Evolutionary conservation across 139 green algal genomes (phyloP), one percentile per base, ranked within the genome.

Genomic region (Edaphochlamys debaryana): DNA sequence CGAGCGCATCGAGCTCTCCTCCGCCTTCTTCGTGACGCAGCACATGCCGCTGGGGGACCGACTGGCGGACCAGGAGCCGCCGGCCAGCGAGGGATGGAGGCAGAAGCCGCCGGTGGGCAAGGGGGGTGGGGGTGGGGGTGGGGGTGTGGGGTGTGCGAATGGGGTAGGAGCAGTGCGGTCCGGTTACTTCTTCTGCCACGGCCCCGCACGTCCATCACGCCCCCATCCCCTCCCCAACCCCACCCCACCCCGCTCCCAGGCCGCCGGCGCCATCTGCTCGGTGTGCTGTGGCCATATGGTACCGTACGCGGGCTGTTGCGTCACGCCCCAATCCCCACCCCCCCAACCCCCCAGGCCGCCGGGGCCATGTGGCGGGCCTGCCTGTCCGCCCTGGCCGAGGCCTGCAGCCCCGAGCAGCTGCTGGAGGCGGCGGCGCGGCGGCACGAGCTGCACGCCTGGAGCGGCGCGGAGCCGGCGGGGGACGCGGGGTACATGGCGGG

Each of bases 401-500:
- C 4, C n/a, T 67, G 67, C 23, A 63, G 66, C 11, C 4, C 25
- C 9, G 54, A 72, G 27, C 52, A 79, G 54, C 36, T 85, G 67
- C 45, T 71, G 38, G n/a, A 66, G 40, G 79, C 79, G 40, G 54
- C 79, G 68, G n/a, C 54, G 38, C 40, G 58, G 56, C 68, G 79
- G 2, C 79, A 66, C 25, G 79, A 85, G 67, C 68, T 79, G 68
- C 79, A 72, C 30, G 45, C 68, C 0, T 3, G 22, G 15, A 54
- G 69, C 48, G 79, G 58, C 17, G 67, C 23, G 4, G 66, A 79
- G 68, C 54, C 79, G 37, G 17, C 52, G 20, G 67, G 54, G n/a
- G 54, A 79, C 7, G 32, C 54, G 34, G 69, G 62, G n/a, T 36
- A 79, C 7, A 25, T 48, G 34, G 69, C 67, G 79, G 64, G 54